Conservation (phyloP, 805 yeast species). For the Spathaspora boniae region DNA sequence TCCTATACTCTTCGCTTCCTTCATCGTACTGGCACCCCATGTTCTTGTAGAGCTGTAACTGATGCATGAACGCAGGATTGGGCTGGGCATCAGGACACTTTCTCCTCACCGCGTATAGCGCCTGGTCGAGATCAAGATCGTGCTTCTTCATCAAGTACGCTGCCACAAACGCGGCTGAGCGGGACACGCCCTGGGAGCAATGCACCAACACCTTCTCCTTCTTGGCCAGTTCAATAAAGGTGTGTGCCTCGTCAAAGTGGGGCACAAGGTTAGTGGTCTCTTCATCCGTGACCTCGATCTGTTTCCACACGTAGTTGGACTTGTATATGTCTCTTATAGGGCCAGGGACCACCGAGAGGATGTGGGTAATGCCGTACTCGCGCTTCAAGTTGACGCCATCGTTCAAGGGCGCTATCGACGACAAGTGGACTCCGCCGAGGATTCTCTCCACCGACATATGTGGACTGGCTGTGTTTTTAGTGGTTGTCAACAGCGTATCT, state of each 20-base stretch:
- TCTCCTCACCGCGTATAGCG: slow-evolving; percentile 72
- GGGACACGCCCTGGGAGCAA: slow-evolving; percentile 50
- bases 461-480: too few species aligned
- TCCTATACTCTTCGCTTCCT: slow-evolving; percentile 20
- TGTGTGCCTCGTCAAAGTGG: slow-evolving; percentile 56
- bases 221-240: slow-evolving; percentile 63
- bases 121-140: slow-evolving; percentile 53
- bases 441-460: slow-evolving; percentile 46
- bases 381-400: slow-evolving; percentile 48
- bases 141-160: slow-evolving; percentile 53
- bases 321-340: slow-evolving; percentile 52
- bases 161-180: slow-evolving; percentile 44
- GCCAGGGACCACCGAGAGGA: slow-evolving; percentile 69
- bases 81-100: slow-evolving; percentile 62
- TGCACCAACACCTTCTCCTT: slow-evolving; percentile 46
- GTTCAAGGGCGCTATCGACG: slow-evolving; percentile 65
- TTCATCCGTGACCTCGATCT: slow-evolving; percentile 72
- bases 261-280: slow-evolving; percentile 62
- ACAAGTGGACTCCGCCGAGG: slow-evolving; percentile 77
- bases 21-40: slow-evolving; percentile 26
- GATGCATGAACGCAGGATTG: slow-evolving; percentile 70
- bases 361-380: slow-evolving; percentile 60
- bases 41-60: slow-evolving; percentile 57
- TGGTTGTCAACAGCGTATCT: too few species aligned
- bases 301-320: slow-evolving; percentile 47